Evolutionary conservation across 352 stramenopile genomes (phyloP), one percentile per base, ranked within the genome.

Genomic region (Globisporangium iwayamae): DNA sequence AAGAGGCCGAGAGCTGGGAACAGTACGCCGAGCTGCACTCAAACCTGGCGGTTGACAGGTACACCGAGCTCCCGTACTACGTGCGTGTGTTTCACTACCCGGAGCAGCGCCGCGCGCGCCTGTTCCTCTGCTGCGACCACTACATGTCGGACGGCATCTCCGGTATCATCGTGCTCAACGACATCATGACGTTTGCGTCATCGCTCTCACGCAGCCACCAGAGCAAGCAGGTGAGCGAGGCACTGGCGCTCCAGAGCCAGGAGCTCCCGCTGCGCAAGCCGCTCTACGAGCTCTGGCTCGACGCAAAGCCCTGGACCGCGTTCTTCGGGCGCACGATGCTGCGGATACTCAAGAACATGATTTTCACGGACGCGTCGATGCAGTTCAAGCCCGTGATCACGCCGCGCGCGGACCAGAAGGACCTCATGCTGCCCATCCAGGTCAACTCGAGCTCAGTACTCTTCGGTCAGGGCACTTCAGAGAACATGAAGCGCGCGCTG

Each of bases 401-500:
- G 1, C 52, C 63, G 43, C 68, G 68, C 36, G 32, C 56, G 0
- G 67, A 68, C 20, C 75, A 81, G 53, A 64, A 71, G 22, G 72
- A 83, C 36, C 76, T 83, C 14, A 22, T 43, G 22, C 22, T 25
- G 22, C 22, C 22, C 7, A 39, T 72, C 0, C 72, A 65, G n/a
- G 59, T 65, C 9, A 51, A 67, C 2, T 47, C 59, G 7, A 62
- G 66, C 34, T 81, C 79, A 30, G 74, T 54, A n/a, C 28, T 85
- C 3, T 84, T 88, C 25, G 74, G 72, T 4, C 60, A 75, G 20
- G 76, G 79, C 39, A 71, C 70, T 4, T 10, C 56, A 16, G 71
- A 70, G 16, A 81, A 74, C 25, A 70, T 81, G 63, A 39, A 41
- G n/a, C 65, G 71, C 14, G 68, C 72, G 0, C n/a, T 85, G 14